phyloP scores from a whole-genome alignment of 805 yeast species.

The Scheffersomyces lignosus region DNA sequence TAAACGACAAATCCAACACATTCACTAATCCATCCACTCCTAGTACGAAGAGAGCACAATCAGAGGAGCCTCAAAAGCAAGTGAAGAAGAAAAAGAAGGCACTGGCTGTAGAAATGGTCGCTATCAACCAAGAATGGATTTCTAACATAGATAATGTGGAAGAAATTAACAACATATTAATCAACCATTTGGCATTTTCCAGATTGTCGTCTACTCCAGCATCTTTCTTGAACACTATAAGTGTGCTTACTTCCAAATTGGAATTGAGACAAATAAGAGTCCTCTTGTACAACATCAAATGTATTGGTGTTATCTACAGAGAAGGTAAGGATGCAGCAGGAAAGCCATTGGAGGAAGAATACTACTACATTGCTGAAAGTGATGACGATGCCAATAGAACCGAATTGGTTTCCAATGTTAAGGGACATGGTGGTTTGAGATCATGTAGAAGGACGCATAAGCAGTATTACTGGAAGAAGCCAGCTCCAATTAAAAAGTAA shows the following conservation, averaged over 20 bases:
- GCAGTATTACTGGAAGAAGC: constrained; percentile 76
- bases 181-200: constrained; percentile 88
- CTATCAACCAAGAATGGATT: constrained; percentile 22
- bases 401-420: constrained; percentile 66
- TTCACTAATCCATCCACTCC: constrained; percentile 13
- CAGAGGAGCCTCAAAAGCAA: constrained; percentile 34
- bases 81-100: constrained; percentile 22
- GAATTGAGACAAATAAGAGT: constrained; percentile 44
- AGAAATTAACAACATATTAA: constrained; percentile 63
- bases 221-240: constrained; percentile 63
- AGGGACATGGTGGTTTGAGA: constrained; percentile 80
- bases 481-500: constrained; percentile 46
- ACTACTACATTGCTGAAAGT: constrained; percentile 82
- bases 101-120: constrained; percentile 27
- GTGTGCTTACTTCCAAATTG: constrained; percentile 51
- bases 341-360: constrained; percentile 89
- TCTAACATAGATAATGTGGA: constrained; percentile 39
- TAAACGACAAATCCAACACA: constrained; percentile 28
- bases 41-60: constrained; percentile 26
- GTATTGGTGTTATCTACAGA: constrained; percentile 87
- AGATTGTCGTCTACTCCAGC: constrained; percentile 85
- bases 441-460: constrained; percentile 92
- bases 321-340: constrained; percentile 97
- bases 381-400: constrained; percentile 75
- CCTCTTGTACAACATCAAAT: constrained; percentile 46